Percentiles rank a stretch among this genome's conserved stretches.
phyloP scores from a whole-genome alignment of 176 grass and related monocot genomes.

The Oryza punctata region DNA sequence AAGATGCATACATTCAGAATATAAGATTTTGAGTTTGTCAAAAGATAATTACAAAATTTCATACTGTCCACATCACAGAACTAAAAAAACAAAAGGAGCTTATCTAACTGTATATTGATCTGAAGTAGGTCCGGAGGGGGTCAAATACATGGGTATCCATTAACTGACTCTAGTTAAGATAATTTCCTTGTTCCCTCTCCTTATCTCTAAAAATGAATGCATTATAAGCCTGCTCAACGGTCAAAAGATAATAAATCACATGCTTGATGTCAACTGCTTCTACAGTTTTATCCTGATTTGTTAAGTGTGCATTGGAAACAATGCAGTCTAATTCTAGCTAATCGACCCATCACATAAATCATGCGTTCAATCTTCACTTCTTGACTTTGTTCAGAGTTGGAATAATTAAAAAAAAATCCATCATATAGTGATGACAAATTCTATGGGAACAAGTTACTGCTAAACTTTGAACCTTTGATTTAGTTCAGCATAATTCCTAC shows the following conservation, averaged over 20 bases:
- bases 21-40: background rate
- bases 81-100: background rate
- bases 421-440: conserved; percentile 16
- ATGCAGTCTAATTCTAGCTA: conserved; percentile 2
- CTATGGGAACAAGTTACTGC: background rate
- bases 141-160: background rate
- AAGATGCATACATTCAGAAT: conserved; percentile 5
- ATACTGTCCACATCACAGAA: background rate
- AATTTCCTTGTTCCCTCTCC: background rate
- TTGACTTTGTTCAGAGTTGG: background rate
- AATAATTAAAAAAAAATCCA: conserved; percentile 9
- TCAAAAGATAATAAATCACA: background rate
- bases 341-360: background rate
- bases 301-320: background rate
- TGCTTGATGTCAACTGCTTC: background rate
- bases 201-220: background rate
- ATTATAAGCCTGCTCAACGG: background rate
- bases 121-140: background rate
- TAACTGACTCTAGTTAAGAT: background rate
- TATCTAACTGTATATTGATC: background rate
- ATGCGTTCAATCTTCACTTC: background rate
- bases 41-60: conserved; percentile 8
- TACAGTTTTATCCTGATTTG: background rate
- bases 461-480: conserved; percentile 11
- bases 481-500: conserved; percentile 24